Evolutionary conservation across 306 rosid genomes (phyloP).

Genomic region (Notholithocarpus densiflorus): DNA sequence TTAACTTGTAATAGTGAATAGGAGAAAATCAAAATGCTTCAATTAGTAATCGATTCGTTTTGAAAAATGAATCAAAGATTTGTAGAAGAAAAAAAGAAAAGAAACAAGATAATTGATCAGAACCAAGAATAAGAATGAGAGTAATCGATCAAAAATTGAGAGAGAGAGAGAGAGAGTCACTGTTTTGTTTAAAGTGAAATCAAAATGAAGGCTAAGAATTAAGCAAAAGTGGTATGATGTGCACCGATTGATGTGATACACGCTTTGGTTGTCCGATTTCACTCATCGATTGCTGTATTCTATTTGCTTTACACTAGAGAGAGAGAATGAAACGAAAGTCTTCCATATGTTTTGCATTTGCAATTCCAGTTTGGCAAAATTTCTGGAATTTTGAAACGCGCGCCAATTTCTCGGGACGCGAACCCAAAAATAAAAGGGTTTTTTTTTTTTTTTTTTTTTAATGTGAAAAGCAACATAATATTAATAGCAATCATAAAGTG

Average conservation of each 20-base stretch:
- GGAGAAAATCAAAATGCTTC: too few relatives aligned
- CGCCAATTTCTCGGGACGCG: not conserved
- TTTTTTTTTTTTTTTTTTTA: too few relatives aligned
- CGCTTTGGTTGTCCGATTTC: not conserved
- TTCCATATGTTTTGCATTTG: not conserved
- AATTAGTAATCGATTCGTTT: not conserved
- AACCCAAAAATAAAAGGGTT: too few relatives aligned
- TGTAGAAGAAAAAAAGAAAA: not conserved
- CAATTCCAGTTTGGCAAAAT: too few relatives aligned
- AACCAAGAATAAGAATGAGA: not conserved
- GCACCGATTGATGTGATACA: not conserved
- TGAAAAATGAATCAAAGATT: not conserved
- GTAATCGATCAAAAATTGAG: not conserved
- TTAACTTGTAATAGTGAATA: too few relatives aligned
- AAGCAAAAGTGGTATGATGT: not conserved
- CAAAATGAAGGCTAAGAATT: not conserved
- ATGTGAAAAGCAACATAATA: too few relatives aligned
- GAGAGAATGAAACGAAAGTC: not conserved
- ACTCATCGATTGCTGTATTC: not conserved
- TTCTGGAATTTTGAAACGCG: constrained; percentile 14
- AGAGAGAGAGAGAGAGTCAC: too few relatives aligned
- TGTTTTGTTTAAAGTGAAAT: not conserved
- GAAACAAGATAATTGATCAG: not conserved
- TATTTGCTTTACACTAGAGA: not conserved
- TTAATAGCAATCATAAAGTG: too few relatives aligned